These are phyloP conservation scores for Penicillium salamii DNA, from an alignment of 495 filamentous ascomycete species.

Conservation along the genomic window DNA sequence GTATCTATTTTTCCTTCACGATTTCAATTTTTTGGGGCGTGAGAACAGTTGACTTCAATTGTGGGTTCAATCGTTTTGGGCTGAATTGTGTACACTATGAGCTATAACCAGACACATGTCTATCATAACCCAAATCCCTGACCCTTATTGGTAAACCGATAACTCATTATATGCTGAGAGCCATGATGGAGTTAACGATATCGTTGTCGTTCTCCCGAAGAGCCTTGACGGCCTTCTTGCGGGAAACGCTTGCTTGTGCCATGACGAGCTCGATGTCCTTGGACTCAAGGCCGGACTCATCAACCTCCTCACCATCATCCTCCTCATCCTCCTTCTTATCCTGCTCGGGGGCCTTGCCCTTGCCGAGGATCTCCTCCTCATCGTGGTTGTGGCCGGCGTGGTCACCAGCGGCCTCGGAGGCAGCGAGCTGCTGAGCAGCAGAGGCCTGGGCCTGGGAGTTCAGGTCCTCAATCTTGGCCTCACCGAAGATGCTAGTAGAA, in stretches of 20 bases:
- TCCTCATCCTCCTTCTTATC: conserved; percentile 85
- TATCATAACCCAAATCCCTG: conserved; percentile 33
- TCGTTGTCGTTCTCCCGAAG: conserved; percentile 99
- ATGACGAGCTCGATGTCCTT: conserved; percentile 99
- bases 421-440: conserved; percentile 86
- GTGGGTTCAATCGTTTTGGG: conserved; percentile 36
- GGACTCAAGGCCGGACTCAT: conserved; percentile 87
- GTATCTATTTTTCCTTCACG: too few relatives aligned
- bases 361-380: conserved; percentile 71
- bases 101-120: conserved; percentile 25
- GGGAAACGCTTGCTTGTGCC: conserved; percentile 91
- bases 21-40: too few relatives aligned
- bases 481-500: conserved; percentile 84
- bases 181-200: conserved; percentile 99
- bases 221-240: conserved; percentile 98
- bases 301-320: conserved; percentile 93
- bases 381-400: conserved; percentile 73
- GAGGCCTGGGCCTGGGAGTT: conserved; percentile 95
- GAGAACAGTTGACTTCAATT: neutral
- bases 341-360: conserved; percentile 76
- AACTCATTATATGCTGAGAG: conserved; percentile 79
- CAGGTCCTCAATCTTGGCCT: conserved; percentile 99
- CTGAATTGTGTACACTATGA: conserved; percentile 45
- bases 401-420: conserved; percentile 75
- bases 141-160: conserved; percentile 10